Evolutionary conservation across 805 yeast genomes (phyloP).

Genomic region (Komagataella mondaviorum): DNA sequence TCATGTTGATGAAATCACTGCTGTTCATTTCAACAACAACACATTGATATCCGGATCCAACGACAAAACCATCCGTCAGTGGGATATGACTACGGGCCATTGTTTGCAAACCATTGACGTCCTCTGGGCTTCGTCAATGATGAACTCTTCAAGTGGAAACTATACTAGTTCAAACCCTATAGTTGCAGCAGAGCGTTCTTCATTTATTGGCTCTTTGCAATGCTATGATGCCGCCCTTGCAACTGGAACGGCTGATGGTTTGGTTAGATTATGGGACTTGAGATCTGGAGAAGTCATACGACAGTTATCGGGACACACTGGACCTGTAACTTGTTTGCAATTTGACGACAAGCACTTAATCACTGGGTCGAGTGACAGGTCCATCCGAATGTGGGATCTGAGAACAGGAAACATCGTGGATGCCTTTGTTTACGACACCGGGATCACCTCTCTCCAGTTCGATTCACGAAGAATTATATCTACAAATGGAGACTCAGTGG

Average conservation of each 20-base stretch:
- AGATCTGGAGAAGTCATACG: constrained; percentile 56
- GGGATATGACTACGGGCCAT: constrained; percentile 58
- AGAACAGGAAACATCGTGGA: constrained; percentile 51
- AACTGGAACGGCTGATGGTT: constrained; percentile 66
- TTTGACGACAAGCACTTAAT: constrained; percentile 54
- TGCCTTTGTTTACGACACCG: constrained; percentile 46
- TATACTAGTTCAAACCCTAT: constrained; percentile 1
- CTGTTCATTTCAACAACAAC: constrained; percentile 37
- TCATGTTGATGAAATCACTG: constrained; percentile 56
- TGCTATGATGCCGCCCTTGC: constrained; percentile 68
- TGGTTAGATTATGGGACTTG: constrained; percentile 66
- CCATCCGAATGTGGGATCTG: constrained; percentile 61
- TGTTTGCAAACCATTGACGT: constrained; percentile 63
- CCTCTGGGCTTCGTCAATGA: constrained; percentile 37
- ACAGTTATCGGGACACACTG: constrained; percentile 53
- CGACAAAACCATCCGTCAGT: constrained; percentile 61
- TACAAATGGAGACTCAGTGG: constrained; percentile 32
- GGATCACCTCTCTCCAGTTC: constrained; percentile 43
- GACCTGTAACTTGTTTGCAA: constrained; percentile 52
- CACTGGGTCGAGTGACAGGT: constrained; percentile 51
- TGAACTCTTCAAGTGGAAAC: constrained; percentile 7
- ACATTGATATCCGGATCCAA: constrained; percentile 57
- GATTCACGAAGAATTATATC: constrained; percentile 43
- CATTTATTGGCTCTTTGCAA: constrained; percentile 54
- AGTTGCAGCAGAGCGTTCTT: constrained; percentile 8